Evolutionary conservation across 2,329 filamentous ascomycete species (phyloP), one percentile per base, ranked within the genome.

Genomic region (Penicillium aurantiogriseum): DNA sequence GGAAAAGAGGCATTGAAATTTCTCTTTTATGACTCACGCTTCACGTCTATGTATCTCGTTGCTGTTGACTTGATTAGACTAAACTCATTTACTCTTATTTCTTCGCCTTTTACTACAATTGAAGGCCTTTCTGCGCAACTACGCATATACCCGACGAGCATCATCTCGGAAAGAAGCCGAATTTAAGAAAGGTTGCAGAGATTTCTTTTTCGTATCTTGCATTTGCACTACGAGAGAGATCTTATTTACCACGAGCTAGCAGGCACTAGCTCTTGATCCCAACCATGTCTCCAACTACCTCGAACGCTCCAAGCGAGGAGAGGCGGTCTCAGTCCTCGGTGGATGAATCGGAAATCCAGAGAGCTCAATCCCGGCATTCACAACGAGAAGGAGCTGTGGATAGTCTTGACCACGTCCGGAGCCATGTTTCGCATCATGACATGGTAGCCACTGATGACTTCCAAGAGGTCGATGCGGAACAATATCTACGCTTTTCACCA

Each of bases 401-500:
- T 47, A 62, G 62, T 4, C 67, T 77, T n/a, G 61, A 67, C 45
- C 63, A 67, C 15, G 62, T 72, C 17, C 69, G 60, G 31, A 75
- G 71, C 46, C 69, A 72, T 46, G 53, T 71, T 38, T 74, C 73
- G 1, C 67, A 74, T 25, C 68, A 72, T 56, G 68, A 73, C 33
- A 65, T 68, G 65, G 61, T 67, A 23, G 63, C 61, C 3, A 63
- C 52, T 9, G 62, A 68, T 19, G 70, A 74, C 35, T 77, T 73
- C 61, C 59, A 61, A 7, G 78, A 82, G 57, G 63, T 70, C 42
- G 77, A 79, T 53, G 81, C 83, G 36, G 80, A 81, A 44, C 75
- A 84, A 59, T 93, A 92, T 76, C 81, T 87, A 65, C 81, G 81
- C 19, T 81, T 92, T 59, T 81, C 86, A 0, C 73, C 75, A 4